Evolutionary conservation across 306 rosid species (phyloP).

Genomic region (Corylus americana): DNA sequence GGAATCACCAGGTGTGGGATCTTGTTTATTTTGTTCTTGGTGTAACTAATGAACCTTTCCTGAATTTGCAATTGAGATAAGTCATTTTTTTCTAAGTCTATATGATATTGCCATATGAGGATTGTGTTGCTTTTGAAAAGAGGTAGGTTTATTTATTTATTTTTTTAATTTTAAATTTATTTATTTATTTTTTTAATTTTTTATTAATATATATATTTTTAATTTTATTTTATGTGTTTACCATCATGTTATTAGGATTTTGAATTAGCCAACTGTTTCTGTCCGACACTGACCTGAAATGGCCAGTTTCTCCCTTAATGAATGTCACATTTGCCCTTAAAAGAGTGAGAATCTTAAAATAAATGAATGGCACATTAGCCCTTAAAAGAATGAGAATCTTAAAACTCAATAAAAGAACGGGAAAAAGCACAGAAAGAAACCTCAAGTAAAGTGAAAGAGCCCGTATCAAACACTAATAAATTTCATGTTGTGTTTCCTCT

Average conservation of each 20-base stretch:
- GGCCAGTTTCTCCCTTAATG: no score
- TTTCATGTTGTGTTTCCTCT: no score
- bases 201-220: no score
- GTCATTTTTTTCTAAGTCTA: background rate
- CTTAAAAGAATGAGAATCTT: no score
- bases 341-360: no score
- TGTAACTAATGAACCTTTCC: background rate
- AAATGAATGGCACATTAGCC: no score
- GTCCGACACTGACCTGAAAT: no score
- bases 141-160: no score
- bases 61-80: background rate
- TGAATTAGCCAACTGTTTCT: background rate
- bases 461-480: no score
- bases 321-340: no score
- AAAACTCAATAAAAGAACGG: background rate
- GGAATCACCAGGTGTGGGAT: conserved; percentile 83
- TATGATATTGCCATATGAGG: background rate
- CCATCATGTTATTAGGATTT: background rate
- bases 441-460: background rate
- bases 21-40: conserved; percentile 10
- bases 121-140: background rate
- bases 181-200: no score
- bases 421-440: background rate
- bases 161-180: no score
- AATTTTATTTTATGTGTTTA: background rate